These are phyloP conservation scores for Phytopythium boreale DNA, from an alignment of 352 stramenopile genomes.

Conservation along the genomic window DNA sequence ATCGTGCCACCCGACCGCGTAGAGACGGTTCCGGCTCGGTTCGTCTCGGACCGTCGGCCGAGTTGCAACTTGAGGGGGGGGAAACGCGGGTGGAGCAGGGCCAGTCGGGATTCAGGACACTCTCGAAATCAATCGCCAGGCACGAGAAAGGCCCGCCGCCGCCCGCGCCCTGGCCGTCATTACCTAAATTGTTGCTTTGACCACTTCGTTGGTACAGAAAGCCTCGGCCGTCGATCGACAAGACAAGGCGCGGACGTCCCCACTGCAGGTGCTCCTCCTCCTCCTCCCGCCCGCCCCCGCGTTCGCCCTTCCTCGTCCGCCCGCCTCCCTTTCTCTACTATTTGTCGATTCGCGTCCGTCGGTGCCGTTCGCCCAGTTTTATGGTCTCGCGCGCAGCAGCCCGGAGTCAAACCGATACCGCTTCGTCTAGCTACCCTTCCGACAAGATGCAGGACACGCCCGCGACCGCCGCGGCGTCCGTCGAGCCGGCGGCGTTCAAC, in stretches of 20 bases:
- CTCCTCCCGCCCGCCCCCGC: neutral
- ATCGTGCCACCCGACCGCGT: neutral
- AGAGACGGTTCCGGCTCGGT: slow-evolving; percentile 2
- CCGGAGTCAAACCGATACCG: neutral
- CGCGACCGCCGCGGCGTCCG: slow-evolving; percentile 9
- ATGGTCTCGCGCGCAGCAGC: slow-evolving; percentile 40
- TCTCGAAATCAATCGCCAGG: neutral
- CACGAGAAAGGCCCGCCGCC: neutral
- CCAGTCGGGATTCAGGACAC: neutral
- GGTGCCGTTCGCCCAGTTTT: slow-evolving; percentile 26
- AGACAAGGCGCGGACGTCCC: neutral
- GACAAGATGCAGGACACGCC: slow-evolving; percentile 22
- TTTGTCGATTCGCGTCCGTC: slow-evolving; percentile 3
- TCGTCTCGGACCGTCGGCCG: neutral
- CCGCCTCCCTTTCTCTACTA: slow-evolving; percentile 5
- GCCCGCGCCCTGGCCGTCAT: neutral
- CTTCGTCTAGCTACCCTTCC: slow-evolving; percentile 18
- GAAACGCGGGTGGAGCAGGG: neutral
- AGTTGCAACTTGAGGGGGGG: neutral
- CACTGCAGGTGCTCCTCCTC: neutral
- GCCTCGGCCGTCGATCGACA: neutral
- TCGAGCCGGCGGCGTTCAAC: slow-evolving; percentile 39
- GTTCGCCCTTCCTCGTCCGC: slow-evolving; percentile 2
- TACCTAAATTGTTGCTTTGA: neutral
- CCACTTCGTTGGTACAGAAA: neutral